phyloP scores from a whole-genome alignment of 495 filamentous ascomycete genomes.

The Xylaria bambusicola region DNA sequence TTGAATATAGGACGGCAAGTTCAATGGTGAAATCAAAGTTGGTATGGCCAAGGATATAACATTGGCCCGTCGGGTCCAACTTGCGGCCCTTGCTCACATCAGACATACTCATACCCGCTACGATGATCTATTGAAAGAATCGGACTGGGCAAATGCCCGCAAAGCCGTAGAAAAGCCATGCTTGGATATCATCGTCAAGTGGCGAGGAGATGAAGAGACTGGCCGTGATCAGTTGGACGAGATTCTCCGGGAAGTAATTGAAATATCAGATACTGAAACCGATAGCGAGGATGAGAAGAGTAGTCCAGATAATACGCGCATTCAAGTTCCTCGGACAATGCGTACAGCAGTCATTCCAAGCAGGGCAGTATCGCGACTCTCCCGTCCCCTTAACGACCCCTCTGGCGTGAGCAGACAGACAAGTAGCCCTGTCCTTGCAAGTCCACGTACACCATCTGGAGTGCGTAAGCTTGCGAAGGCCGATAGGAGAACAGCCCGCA shows the following conservation, averaged over 20 bases:
- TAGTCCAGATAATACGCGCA: constrained; percentile 17
- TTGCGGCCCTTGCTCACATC: constrained; percentile 85
- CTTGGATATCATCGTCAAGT: constrained; percentile 74
- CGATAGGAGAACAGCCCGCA: constrained; percentile 28
- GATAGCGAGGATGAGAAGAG: constrained; percentile 55
- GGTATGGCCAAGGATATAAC: constrained; percentile 67
- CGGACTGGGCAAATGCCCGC: constrained; percentile 68
- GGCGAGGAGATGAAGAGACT: constrained; percentile 84
- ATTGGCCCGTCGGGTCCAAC: constrained; percentile 73
- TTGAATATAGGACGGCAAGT: constrained; percentile 32
- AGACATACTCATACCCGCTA: constrained; percentile 86
- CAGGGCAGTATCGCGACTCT: constrained; percentile 7
- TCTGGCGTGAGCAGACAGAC: constrained; percentile 15
- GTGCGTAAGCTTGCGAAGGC: constrained; percentile 23
- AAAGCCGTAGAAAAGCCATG: constrained; percentile 68
- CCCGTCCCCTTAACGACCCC: constrained; percentile 8
- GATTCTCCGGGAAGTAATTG: constrained; percentile 76
- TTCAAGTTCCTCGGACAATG: constrained; percentile 20
- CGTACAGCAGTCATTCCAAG: constrained; percentile 22
- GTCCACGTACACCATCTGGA: constrained; percentile 12
- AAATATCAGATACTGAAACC: constrained; percentile 79
- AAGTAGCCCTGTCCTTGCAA: constrained; percentile 22
- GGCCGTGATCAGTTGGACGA: constrained; percentile 75
- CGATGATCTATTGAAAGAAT: constrained; percentile 69
- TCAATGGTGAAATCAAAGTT: constrained; percentile 45